phyloP scores from a whole-genome alignment of 495 filamentous ascomycete species.

The Neurospora sp. region DNA sequence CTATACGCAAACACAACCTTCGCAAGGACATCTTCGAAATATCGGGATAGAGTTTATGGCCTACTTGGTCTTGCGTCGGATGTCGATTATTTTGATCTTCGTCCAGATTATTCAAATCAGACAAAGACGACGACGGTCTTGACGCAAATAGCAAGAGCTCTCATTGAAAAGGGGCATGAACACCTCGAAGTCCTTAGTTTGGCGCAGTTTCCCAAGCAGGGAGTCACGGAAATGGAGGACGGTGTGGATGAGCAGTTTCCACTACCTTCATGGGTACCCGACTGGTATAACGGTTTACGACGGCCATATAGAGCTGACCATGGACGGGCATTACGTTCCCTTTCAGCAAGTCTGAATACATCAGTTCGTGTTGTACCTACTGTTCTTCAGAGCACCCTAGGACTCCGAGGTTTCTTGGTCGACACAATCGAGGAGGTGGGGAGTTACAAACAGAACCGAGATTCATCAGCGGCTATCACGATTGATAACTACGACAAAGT shows the following conservation, averaged over 20 bases:
- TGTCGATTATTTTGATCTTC: not conserved
- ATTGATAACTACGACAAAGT: accelerated
- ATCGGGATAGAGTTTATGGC: not conserved
- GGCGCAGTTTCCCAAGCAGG: not conserved
- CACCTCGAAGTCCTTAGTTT: not conserved
- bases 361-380: not conserved
- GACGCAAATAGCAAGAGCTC: not conserved
- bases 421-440: not conserved
- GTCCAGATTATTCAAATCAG: not conserved
- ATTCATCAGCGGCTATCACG: not conserved
- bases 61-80: not conserved
- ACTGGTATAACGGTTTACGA: not conserved
- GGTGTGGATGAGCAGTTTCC: not conserved
- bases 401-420: not conserved
- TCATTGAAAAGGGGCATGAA: not conserved
- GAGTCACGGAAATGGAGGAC: not conserved
- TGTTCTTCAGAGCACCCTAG: not conserved
- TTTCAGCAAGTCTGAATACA: not conserved
- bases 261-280: not conserved
- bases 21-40: not conserved
- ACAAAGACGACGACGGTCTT: not conserved
- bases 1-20: not conserved
- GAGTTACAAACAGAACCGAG: not conserved
- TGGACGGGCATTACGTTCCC: not conserved
- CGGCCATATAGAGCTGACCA: not conserved